Percentiles rank a stretch among this genome's conserved stretches.
phyloP scores from a whole-genome alignment of 2,329 filamentous ascomycete species.

The Madurella mycetomatis region DNA sequence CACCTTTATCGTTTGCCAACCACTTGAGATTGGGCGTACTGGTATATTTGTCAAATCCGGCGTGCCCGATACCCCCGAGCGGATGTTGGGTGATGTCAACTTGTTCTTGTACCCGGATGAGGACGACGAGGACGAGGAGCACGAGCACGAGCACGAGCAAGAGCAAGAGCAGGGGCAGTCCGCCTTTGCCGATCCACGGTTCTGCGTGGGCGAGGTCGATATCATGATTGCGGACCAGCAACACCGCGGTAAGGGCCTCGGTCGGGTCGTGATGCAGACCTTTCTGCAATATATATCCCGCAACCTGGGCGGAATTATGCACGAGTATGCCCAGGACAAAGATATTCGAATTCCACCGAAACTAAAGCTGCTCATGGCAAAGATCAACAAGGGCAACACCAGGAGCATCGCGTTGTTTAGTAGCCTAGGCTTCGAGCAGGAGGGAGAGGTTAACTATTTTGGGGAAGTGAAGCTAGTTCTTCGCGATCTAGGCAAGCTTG shows the following conservation, averaged over 20 bases:
- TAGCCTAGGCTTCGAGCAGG: constrained; percentile 48
- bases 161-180: constrained; percentile 5
- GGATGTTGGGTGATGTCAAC: constrained; percentile 73
- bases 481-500: constrained; percentile 24
- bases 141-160: no score
- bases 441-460: constrained; percentile 55
- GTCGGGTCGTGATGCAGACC: constrained; percentile 58
- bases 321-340: constrained; percentile 43
- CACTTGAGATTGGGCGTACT: constrained; percentile 25
- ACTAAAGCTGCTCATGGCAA: constrained; percentile 32
- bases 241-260: constrained; percentile 60
- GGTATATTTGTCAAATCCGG: constrained; percentile 32
- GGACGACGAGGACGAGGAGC: constrained; percentile 32
- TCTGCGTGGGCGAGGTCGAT: constrained; percentile 68
- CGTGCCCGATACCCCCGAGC: constrained; percentile 48
- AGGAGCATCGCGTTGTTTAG: constrained; percentile 49
- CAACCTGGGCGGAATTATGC: constrained; percentile 51
- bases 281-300: constrained; percentile 65
- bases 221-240: constrained; percentile 71
- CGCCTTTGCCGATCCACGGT: constrained; percentile 18
- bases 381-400: constrained; percentile 52
- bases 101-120: constrained; percentile 66
- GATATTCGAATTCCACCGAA: constrained; percentile 3
- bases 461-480: constrained; percentile 53
- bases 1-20: constrained; percentile 79